These are phyloP conservation scores for Vigna mungo DNA, from an alignment of 306 rosid species.

Conservation along the genomic window DNA sequence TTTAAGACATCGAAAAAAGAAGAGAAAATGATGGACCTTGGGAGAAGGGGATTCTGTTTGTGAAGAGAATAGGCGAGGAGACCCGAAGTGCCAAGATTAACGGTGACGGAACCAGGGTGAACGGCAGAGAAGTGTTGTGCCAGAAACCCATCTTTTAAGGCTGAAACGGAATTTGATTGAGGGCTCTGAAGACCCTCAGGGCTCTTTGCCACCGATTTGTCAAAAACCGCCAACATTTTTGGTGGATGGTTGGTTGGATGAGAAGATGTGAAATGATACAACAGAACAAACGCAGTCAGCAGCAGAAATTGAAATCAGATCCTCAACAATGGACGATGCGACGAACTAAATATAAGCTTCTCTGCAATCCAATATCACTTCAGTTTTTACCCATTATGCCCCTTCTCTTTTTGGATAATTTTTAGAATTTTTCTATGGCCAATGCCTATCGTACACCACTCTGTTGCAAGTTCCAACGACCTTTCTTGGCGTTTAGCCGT, in stretches of 20 bases:
- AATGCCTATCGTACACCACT: neutral
- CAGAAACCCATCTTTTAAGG: conserved; percentile 77
- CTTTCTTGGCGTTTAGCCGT: neutral
- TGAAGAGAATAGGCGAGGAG: conserved; percentile 67
- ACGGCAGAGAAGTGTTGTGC: conserved; percentile 67
- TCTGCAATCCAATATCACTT: neutral
- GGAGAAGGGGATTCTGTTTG: conserved; percentile 80
- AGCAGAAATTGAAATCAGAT: neutral
- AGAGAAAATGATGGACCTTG: conserved; percentile 59
- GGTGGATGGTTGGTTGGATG: conserved; percentile 36
- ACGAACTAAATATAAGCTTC: conserved; percentile 25
- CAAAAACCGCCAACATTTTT: conserved; percentile 90
- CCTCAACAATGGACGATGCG: neutral
- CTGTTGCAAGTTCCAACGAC: neutral
- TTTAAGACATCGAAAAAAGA: neutral
- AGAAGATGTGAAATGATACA: neutral
- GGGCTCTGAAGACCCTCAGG: conserved; percentile 82
- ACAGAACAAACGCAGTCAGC: neutral
- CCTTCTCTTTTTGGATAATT: conserved; percentile 22
- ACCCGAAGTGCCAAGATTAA: conserved; percentile 74
- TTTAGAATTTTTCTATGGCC: conserved; percentile 1
- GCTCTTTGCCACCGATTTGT: conserved; percentile 83
- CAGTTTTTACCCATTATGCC: conserved; percentile 38
- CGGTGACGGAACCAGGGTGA: conserved; percentile 72
- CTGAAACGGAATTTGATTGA: conserved; percentile 61